Conservation (phyloP, 352 stramenopile species). For the Pythium dissimile region DNA sequence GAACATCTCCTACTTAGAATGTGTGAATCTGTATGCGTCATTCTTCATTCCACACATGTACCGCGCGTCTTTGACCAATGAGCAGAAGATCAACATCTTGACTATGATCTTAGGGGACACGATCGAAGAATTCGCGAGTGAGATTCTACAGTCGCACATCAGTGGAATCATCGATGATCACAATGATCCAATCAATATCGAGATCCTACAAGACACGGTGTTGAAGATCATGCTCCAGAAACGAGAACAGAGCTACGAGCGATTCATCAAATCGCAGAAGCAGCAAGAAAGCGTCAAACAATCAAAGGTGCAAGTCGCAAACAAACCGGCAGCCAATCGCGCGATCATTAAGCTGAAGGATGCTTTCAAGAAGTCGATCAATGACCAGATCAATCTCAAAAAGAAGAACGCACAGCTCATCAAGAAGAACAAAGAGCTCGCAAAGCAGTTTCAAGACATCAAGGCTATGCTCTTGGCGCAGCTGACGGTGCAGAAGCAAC, state of each 20-base stretch:
- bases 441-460: not conserved
- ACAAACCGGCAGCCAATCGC: no score
- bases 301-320: no score
- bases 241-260: slow-evolving; percentile 2
- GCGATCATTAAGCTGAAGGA: no score
- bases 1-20: slow-evolving; percentile 3
- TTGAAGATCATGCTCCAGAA: not conserved
- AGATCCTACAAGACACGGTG: not conserved
- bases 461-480: not conserved
- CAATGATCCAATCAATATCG: not conserved
- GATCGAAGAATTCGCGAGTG: not conserved
- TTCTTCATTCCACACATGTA: slow-evolving; percentile 10
- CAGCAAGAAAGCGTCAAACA: no score
- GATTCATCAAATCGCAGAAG: slow-evolving; percentile 6
- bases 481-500: not conserved
- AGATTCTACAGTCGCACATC: not conserved
- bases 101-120: not conserved
- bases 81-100: not conserved
- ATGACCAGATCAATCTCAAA: no score
- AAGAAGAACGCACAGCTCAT: not conserved
- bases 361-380: no score
- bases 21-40: not conserved
- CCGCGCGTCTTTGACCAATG: not conserved
- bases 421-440: not conserved
- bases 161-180: slow-evolving; percentile 9